phyloP scores from a whole-genome alignment of 345 rosid genomes.

The Eutrema japonicum region DNA sequence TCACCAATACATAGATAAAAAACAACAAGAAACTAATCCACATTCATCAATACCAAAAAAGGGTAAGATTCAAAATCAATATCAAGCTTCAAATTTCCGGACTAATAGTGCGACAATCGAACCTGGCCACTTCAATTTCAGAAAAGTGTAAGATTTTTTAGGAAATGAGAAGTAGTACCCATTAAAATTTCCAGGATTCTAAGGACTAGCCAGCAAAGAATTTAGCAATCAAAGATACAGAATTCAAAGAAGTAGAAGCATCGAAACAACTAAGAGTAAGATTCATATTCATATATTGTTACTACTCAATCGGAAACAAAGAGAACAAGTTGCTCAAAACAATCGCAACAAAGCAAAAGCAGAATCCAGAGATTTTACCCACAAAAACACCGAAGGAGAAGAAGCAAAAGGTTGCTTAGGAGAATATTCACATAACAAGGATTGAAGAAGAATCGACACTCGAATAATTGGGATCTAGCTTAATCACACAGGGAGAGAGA shows the following conservation, averaged over 20 bases:
- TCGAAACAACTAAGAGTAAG: conserved; percentile 41
- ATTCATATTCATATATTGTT: conserved; percentile 28
- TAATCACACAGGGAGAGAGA: not conserved
- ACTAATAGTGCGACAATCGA: not conserved
- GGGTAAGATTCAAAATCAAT: not conserved
- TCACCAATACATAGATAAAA: conserved; percentile 23
- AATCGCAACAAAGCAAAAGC: conserved; percentile 26
- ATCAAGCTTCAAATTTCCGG: conserved; percentile 1
- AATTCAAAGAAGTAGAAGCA: conserved; percentile 19
- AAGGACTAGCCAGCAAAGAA: conserved; percentile 12
- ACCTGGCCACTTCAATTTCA: conserved; percentile 3
- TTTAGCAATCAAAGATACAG: conserved; percentile 24
- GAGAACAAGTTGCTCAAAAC: conserved; percentile 16
- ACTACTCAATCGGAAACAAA: conserved; percentile 6
- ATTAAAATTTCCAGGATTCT: conserved; percentile 11
- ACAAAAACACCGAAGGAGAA: conserved; percentile 26
- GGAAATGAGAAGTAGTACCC: not conserved
- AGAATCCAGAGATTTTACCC: conserved; percentile 38
- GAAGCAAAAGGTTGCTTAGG: conserved; percentile 9
- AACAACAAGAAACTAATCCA: not conserved
- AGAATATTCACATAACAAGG: conserved; percentile 29
- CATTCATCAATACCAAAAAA: not conserved
- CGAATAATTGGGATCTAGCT: conserved; percentile 24
- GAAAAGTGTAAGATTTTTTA: not conserved
- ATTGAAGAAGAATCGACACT: conserved; percentile 33